Evolutionary conservation across 495 filamentous ascomycete genomes (phyloP), one percentile per base, ranked within the genome.

Genomic region (Emericellopsis terricola): DNA sequence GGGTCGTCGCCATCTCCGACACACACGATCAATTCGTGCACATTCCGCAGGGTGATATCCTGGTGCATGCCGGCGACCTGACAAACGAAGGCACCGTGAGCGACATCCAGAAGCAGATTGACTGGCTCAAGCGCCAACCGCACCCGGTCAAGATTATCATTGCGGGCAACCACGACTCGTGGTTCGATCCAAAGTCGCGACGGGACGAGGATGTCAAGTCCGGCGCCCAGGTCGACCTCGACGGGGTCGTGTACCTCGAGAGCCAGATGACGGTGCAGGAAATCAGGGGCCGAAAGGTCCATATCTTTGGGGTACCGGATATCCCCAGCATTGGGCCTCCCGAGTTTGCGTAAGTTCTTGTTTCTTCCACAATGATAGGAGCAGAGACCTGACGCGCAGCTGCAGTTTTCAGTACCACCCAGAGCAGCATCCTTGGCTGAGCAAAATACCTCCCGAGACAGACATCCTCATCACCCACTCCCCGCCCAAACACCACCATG

Each of bases 31-130:
- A 67, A 16, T 62, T 43, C 3, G 71, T 71, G 17, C 41, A 46
- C 1, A 53, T 93, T 0, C 82, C 84, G 0, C 53, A 69, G 15
- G 87, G 84, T 15, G 89, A 94, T 42, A 57, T 94, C 17, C 61
- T 96, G 6, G 80, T 96, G 31, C 87, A 94, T 46, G 81, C 82
- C 8, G 87, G 87, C 7, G 87, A 96, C 51, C 54, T 94, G 38
- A 70, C 71, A 31, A 78, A 81, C 36, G 64, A 62, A 21, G 89
- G 87, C 33, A 78, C 68, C 13, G 59, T 65, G 3, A 58, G 62
- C 8, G 75, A 81, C 32, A 76, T 96, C 28, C 78, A 85, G 59
- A 64, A 59, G 19, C 71, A 80, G 41, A 52, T 93, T 15, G 70
- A 86, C 52, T 94, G 86, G 86, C 62, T 94, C 3, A 55, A 56